Evolutionary conservation across 805 yeast species (phyloP), one percentile per base, ranked within the genome.

Genomic region (Nakazawaea ernobii): DNA sequence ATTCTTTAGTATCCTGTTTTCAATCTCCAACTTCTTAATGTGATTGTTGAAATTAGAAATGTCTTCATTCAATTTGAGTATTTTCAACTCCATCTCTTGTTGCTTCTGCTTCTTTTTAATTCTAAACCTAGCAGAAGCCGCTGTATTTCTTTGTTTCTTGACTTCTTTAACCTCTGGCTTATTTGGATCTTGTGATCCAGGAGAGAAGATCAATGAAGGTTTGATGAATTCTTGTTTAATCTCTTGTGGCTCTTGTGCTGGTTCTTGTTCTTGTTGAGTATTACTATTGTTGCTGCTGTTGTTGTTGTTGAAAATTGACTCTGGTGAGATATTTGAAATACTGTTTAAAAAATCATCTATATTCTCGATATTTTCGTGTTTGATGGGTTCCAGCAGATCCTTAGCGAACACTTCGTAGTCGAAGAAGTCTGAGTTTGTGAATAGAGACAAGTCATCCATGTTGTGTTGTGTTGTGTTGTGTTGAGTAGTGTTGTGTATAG

Each of bases 51-150:
- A 73, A 8, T 56, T 55, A 17, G 63, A 59, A n/a, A 80, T 73
- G 50, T 65, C 60, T 32, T 74, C 79, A 41, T 68, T 68, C 39
- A 80, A 66, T 32, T 62, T 60, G 36, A 56, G 58, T 15, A 79
- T 69, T 39, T 65, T 70, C 39, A 64, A 65, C 53, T 78, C 82
- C 81, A 82, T 74, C 56, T 79, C 79, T 55, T 71, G 74, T 54
- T 80, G 84, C 58, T 70, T 78, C 52, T 73, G 56, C 59, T 80
- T 80, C 70, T 80, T 80, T 63, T 81, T 82, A 39, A 77, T 68
- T 53, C 87, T 63, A 61, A 82, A 82, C 45, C 85, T 63, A 0
- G 86, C 86, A 39, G 80, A 73, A 0, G 88, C 88, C 4, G 80
- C 79, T 1, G 86, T 79, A 58, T 80, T 80, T 52, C 84, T 67